Percentiles rank a stretch among this genome's conserved stretches.
These are phyloP conservation scores for Ceratocystis smalleyi DNA, from an alignment of 2,329 filamentous ascomycete species.

Conservation along the genomic window DNA sequence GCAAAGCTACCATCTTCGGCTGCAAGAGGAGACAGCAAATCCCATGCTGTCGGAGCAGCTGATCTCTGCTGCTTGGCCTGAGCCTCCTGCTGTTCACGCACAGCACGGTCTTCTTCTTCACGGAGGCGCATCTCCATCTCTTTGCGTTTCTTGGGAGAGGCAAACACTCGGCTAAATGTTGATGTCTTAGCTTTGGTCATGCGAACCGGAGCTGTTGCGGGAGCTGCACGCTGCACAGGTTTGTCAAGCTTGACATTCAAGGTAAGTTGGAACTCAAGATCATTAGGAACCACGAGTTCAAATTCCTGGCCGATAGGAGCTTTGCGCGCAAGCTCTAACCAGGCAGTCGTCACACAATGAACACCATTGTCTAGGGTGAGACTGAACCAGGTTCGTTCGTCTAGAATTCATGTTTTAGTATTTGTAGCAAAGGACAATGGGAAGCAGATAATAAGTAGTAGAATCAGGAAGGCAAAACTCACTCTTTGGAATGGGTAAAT, in stretches of 20 bases:
- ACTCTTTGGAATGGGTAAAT: constrained; percentile 82
- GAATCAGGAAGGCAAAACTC: constrained; percentile 28
- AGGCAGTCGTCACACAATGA: constrained; percentile 92
- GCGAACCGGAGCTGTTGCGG: constrained; percentile 42
- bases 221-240: constrained; percentile 42
- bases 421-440: neutral
- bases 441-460: neutral
- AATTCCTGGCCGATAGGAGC: constrained; percentile 97
- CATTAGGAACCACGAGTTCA: constrained; percentile 88
- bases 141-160: constrained; percentile 91
- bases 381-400: constrained; percentile 85
- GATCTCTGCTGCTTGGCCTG: constrained; percentile 47
- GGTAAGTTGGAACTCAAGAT: constrained; percentile 96
- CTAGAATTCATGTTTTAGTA: constrained; percentile 31
- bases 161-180: constrained; percentile 80
- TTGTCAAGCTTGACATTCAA: constrained; percentile 89
- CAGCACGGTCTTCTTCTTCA: constrained; percentile 63
- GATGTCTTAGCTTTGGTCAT: constrained; percentile 55
- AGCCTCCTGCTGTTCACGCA: constrained; percentile 48
- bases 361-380: constrained; percentile 95
- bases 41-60: constrained; percentile 59
- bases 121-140: constrained; percentile 75
- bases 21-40: constrained; percentile 71
- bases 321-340: constrained; percentile 79
- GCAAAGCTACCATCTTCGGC: constrained; percentile 88